Conservation (phyloP, 805 yeast species). For the Scheffersomyces amazonensis region DNA sequence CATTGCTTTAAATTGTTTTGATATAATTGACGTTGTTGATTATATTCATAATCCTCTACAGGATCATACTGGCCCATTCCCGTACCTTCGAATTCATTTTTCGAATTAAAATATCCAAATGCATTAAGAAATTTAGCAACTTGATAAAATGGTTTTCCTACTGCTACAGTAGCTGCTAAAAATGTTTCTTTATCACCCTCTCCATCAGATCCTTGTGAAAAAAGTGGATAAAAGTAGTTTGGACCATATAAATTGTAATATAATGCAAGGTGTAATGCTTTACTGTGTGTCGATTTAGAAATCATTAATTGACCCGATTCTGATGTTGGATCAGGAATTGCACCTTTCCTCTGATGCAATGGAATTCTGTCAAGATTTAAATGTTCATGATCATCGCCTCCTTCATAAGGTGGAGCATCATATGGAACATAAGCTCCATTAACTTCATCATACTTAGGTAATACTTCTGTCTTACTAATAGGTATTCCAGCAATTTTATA, state of each 20-base stretch:
- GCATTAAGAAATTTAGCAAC: conserved; percentile 52
- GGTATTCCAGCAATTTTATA: conserved; percentile 64
- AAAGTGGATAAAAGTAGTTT: conserved; percentile 37
- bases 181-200: conserved; percentile 83
- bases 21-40: conserved; percentile 4
- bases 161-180: conserved; percentile 61
- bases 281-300: conserved; percentile 35
- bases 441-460: conserved; percentile 32
- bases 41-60: conserved; percentile 46
- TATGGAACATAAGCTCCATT: conserved; percentile 14
- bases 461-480: conserved; percentile 22
- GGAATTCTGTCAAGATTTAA: conserved; percentile 16
- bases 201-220: conserved; percentile 52
- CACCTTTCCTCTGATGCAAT: conserved; percentile 29
- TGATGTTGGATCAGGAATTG: conserved; percentile 28
- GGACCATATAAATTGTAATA: conserved; percentile 44
- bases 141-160: conserved; percentile 49
- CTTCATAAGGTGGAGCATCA: conserved; percentile 2
- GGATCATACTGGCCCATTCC: conserved; percentile 81
- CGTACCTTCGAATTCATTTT: conserved; percentile 53
- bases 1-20: conserved; percentile 1
- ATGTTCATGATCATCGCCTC: neutral
- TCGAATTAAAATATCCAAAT: conserved; percentile 40
- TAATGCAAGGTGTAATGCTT: conserved; percentile 34
- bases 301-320: conserved; percentile 45